phyloP scores from a whole-genome alignment of 2,329 filamentous ascomycete species.

The Calcarisporium arbuscula region DNA sequence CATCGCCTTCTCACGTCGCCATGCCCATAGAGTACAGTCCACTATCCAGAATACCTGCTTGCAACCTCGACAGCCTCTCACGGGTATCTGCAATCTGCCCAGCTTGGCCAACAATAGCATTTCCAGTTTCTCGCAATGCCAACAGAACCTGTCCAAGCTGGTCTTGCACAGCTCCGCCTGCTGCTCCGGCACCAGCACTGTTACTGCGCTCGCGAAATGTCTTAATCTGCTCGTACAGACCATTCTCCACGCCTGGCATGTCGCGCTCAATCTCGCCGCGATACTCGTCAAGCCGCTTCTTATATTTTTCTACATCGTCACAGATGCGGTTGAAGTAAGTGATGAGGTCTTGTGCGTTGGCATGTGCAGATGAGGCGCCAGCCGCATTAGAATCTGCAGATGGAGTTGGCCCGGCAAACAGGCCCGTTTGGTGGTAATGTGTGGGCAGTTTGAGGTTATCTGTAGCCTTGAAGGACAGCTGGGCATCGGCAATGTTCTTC shows the following conservation, averaged over 20 bases:
- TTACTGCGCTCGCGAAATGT: slow-evolving; percentile 27
- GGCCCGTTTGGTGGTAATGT: slow-evolving; percentile 44
- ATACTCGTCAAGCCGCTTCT: slow-evolving; percentile 36
- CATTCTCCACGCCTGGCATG: slow-evolving; percentile 41
- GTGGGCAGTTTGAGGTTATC: slow-evolving; percentile 67
- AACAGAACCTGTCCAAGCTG: slow-evolving; percentile 31
- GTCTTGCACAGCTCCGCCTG: slow-evolving; percentile 27
- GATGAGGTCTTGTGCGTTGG: slow-evolving; percentile 35
- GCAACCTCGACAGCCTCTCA: slow-evolving; percentile 33
- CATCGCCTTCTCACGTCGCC: slow-evolving; percentile 16
- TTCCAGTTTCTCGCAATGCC: slow-evolving; percentile 33
- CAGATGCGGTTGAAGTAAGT: slow-evolving; percentile 39
- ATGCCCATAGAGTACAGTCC: slow-evolving; percentile 28
- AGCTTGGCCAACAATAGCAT: slow-evolving; percentile 33
- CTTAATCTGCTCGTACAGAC: slow-evolving; percentile 37
- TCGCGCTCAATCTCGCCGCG: slow-evolving; percentile 40
- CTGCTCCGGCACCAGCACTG: slow-evolving; percentile 15
- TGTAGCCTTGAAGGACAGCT: slow-evolving; percentile 65
- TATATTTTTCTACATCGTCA: slow-evolving; percentile 36
- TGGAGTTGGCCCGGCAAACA: slow-evolving; percentile 30
- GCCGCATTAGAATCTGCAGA: slow-evolving; percentile 20
- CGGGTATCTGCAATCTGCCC: slow-evolving; percentile 37
- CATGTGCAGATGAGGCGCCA: slow-evolving; percentile 28
- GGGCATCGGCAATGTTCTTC: slow-evolving; percentile 63
- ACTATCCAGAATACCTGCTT: slow-evolving; percentile 33